These are phyloP conservation scores for Sphenostylis stenocarpa DNA, from an alignment of 306 rosid species.

Conservation along the genomic window DNA sequence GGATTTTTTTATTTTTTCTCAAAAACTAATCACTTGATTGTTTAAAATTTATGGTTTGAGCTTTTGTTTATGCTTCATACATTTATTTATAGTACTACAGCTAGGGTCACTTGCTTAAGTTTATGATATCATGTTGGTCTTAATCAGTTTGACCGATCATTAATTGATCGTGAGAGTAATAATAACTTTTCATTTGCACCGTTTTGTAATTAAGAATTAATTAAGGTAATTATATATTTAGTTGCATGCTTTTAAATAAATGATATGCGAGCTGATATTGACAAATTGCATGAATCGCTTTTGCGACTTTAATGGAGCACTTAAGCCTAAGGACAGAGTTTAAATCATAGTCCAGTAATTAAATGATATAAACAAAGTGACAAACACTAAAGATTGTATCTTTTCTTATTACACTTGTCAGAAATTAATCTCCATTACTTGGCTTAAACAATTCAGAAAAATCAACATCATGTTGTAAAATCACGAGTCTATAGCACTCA, in stretches of 20 bases:
- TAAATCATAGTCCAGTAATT: conserved; percentile 6
- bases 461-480: conserved; percentile 33
- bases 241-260: conserved; percentile 1
- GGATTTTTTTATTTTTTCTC: too few relatives aligned
- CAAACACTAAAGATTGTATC: conserved; percentile 34
- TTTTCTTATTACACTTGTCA: conserved; percentile 42
- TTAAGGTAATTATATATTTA: conserved; percentile 9
- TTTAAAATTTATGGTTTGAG: background rate
- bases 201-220: background rate
- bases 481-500: conserved; percentile 43
- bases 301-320: conserved; percentile 45
- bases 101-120: background rate
- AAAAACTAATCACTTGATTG: background rate
- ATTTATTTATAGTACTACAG: background rate
- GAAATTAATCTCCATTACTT: conserved; percentile 43
- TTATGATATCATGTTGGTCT: background rate
- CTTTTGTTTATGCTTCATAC: background rate
- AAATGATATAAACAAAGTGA: conserved; percentile 26
- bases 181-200: background rate
- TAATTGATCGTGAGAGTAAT: background rate
- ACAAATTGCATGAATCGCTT: conserved; percentile 35
- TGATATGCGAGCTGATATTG: conserved; percentile 22
- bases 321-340: conserved; percentile 25
- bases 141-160: background rate
- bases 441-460: conserved; percentile 24